Evolutionary conservation across 495 filamentous ascomycete genomes (phyloP).

Genomic region (Hypoxylon crocopeplum): DNA sequence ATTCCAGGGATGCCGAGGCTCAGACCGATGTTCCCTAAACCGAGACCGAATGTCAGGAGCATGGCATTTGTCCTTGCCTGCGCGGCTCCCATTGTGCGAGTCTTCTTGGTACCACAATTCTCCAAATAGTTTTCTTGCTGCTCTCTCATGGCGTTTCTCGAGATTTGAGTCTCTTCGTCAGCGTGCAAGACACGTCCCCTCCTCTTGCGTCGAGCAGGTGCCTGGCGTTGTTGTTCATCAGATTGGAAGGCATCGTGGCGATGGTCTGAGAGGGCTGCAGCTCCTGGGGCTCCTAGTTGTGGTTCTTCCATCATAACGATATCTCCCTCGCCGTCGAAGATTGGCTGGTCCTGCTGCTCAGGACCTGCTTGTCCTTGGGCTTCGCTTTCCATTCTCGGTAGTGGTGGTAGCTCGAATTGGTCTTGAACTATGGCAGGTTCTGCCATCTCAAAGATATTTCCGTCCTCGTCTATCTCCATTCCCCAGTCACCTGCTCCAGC

Average conservation of each 20-base stretch:
- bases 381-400: conserved; percentile 28
- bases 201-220: conserved; percentile 34
- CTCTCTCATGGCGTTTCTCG: conserved; percentile 60
- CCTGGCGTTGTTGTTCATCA: conserved; percentile 31
- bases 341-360: conserved; percentile 18
- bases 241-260: conserved; percentile 26
- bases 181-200: conserved; percentile 37
- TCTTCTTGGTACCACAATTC: conserved; percentile 46
- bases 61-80: conserved; percentile 55
- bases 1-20: conserved; percentile 35
- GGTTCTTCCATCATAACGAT: conserved; percentile 41
- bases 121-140: conserved; percentile 66
- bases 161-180: conserved; percentile 57
- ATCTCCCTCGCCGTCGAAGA: conserved; percentile 29
- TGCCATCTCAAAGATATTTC: conserved; percentile 44
- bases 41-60: conserved; percentile 52
- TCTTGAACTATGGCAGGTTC: conserved; percentile 27
- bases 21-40: conserved; percentile 47
- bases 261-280: conserved; percentile 35
- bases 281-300: conserved; percentile 45
- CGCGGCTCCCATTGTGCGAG: conserved; percentile 16
- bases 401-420: conserved; percentile 47
- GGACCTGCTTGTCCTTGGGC: conserved; percentile 5
- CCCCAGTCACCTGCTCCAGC: conserved; percentile 45
- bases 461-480: conserved; percentile 50